A percentile compares a stretch with the other conserved stretches of the same genome.
These are phyloP conservation scores for Saturnispora hagleri DNA, from an alignment of 805 yeast species.

Conservation along the genomic window DNA sequence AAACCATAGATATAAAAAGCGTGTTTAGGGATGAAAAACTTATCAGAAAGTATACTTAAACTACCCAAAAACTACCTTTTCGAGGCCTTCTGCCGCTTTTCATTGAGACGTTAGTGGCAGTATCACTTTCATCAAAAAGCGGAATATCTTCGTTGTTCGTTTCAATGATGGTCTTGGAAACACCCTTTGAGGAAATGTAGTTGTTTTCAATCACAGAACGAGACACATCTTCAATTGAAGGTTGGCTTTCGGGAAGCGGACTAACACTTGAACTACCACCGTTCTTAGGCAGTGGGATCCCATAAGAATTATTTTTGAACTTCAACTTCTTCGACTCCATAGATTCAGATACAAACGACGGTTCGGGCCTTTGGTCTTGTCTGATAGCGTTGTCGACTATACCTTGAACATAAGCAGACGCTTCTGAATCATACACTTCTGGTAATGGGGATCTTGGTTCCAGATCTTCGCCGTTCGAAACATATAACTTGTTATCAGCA, in stretches of 20 bases:
- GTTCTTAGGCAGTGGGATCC: slow-evolving; percentile 14
- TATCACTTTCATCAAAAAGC: not conserved
- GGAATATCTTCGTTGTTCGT: not conserved
- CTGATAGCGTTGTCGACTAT: slow-evolving; percentile 22
- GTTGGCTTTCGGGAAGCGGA: not conserved
- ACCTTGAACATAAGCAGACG: slow-evolving; percentile 33
- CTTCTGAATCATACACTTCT: slow-evolving; percentile 37
- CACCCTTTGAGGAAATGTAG: slow-evolving; percentile 75
- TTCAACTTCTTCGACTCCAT: slow-evolving; percentile 5
- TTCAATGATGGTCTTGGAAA: slow-evolving; percentile 77
- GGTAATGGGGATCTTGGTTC: slow-evolving; percentile 14
- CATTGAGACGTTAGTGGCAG: slow-evolving; percentile 1
- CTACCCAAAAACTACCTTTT: slow-evolving; percentile 4
- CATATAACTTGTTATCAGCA: not conserved
- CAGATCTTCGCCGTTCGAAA: slow-evolving; percentile 1
- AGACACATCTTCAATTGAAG: slow-evolving; percentile 16
- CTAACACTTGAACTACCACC: not conserved
- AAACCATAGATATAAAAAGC: not conserved
- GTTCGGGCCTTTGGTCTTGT: slow-evolving; percentile 6
- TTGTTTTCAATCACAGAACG: slow-evolving; percentile 53
- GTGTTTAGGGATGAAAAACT: not conserved
- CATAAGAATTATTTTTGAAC: slow-evolving; percentile 9
- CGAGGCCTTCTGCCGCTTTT: slow-evolving; percentile 4
- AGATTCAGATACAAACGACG: not conserved
- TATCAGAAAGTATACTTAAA: not conserved